Conservation (phyloP, 225 moss, liverwort and hornwort genomes). For the Marchantia paleacea region DNA sequence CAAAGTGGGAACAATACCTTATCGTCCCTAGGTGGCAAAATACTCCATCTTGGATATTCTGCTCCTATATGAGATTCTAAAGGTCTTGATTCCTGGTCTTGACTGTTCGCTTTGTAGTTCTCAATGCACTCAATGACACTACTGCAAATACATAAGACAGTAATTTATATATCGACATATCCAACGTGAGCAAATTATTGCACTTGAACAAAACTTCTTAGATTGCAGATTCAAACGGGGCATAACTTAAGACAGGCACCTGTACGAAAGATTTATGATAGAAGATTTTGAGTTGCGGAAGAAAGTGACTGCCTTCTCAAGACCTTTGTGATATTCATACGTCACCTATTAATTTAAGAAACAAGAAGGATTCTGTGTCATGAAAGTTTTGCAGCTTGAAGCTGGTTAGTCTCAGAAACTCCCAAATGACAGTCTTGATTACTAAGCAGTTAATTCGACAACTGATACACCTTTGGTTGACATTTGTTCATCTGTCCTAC, state of each 20-base stretch:
- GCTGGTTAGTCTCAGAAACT: too few relatives aligned
- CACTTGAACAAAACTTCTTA: neutral
- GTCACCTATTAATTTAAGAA: slow-evolving; percentile 23
- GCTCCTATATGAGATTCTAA: slow-evolving; percentile 17
- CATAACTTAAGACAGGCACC: neutral
- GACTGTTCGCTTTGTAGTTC: slow-evolving; percentile 25
- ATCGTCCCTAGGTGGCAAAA: slow-evolving; percentile 19
- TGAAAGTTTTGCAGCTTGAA: neutral
- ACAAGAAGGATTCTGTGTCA: neutral
- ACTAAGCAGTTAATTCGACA: neutral
- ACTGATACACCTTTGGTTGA: neutral
- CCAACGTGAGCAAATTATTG: neutral
- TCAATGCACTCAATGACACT: slow-evolving; percentile 27
- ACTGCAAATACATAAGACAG: neutral
- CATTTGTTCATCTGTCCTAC: neutral
- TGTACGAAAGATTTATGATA: slow-evolving; percentile 22
- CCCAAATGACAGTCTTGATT: neutral
- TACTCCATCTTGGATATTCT: slow-evolving; percentile 27
- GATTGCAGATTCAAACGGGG: neutral
- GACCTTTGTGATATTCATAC: slow-evolving; percentile 34
- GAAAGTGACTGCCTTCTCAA: slow-evolving; percentile 31
- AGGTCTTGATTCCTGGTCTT: slow-evolving; percentile 13
- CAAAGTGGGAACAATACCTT: neutral
- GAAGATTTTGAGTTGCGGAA: slow-evolving; percentile 23
- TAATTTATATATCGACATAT: neutral